Evolutionary conservation across 768 basidiomycete genomes (phyloP).

Genomic region (Astraeus odoratus): DNA sequence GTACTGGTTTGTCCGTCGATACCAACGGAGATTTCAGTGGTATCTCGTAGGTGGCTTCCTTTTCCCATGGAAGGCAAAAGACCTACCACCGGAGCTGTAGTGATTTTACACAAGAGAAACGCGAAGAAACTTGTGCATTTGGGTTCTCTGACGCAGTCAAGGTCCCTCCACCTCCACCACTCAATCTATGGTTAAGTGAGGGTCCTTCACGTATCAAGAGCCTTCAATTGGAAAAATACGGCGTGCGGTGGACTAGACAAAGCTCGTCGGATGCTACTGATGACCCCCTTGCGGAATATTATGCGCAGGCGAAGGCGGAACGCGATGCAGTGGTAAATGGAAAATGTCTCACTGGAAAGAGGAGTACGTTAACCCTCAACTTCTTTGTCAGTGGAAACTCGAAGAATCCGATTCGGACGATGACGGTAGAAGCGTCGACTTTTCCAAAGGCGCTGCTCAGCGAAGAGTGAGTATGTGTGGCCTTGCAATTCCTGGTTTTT

Average conservation of each 20-base stretch:
- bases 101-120: conserved; percentile 31
- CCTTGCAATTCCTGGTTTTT: neutral
- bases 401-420: conserved; percentile 33
- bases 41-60: conserved; percentile 38
- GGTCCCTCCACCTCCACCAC: conserved; percentile 21
- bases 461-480: conserved; percentile 23
- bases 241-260: conserved; percentile 18
- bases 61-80: neutral
- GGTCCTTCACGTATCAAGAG: conserved; percentile 1
- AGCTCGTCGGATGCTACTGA: conserved; percentile 12
- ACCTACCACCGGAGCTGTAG: conserved; percentile 21
- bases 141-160: conserved; percentile 6
- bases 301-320: conserved; percentile 48
- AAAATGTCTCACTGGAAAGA: neutral
- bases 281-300: conserved; percentile 65
- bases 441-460: conserved; percentile 13
- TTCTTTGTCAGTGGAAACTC: conserved; percentile 19
- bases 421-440: conserved; percentile 17
- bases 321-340: conserved; percentile 37
- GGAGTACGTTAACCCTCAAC: neutral
- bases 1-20: conserved; percentile 6
- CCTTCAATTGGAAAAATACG: neutral
- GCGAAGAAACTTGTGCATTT: neutral
- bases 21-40: conserved; percentile 32
- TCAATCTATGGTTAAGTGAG: conserved; percentile 8